A percentile compares a stretch with the other conserved stretches of the same genome.
Evolutionary conservation across 2,329 filamentous ascomycete species (phyloP).

Genomic region (Nigrospora sphaerica): DNA sequence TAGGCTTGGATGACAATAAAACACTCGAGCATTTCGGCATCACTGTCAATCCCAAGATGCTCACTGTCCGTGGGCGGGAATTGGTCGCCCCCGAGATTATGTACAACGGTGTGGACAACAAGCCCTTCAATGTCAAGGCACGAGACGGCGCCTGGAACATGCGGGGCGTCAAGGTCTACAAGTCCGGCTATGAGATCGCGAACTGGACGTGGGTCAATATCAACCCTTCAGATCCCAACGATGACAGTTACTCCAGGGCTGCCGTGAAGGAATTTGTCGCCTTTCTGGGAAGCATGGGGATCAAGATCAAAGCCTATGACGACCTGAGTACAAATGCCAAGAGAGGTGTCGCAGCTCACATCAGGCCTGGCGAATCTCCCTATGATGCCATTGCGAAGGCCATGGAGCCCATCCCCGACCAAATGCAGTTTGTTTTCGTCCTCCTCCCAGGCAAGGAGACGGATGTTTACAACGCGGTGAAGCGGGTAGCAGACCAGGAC

Average conservation of each 20-base stretch:
- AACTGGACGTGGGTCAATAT: slow-evolving; percentile 43
- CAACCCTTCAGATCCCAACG: not conserved
- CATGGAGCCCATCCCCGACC: slow-evolving; percentile 22
- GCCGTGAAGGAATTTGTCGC: slow-evolving; percentile 25
- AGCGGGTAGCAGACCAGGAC: slow-evolving; percentile 58
- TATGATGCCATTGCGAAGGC: slow-evolving; percentile 6
- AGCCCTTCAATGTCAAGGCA: slow-evolving; percentile 23
- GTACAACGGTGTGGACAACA: slow-evolving; percentile 38
- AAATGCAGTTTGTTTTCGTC: slow-evolving; percentile 48
- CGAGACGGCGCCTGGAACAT: slow-evolving; percentile 67
- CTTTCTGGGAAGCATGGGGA: slow-evolving; percentile 31
- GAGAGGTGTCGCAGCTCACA: not conserved
- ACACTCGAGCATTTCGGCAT: slow-evolving; percentile 51
- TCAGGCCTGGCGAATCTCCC: not conserved
- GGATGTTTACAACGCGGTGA: slow-evolving; percentile 57
- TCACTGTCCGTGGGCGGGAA: slow-evolving; percentile 68
- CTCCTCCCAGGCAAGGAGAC: slow-evolving; percentile 47
- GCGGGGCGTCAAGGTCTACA: slow-evolving; percentile 46
- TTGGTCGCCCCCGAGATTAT: slow-evolving; percentile 51
- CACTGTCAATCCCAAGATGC: slow-evolving; percentile 48
- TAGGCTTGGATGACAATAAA: slow-evolving; percentile 48
- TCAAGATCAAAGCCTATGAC: slow-evolving; percentile 11
- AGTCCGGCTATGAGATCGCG: slow-evolving; percentile 34
- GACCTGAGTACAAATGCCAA: not conserved
- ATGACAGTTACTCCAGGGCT: not conserved